Evolutionary conservation across 1,284 basidiomycete species (phyloP), one percentile per base, ranked within the genome.

Genomic region (Naganishia sp.): DNA sequence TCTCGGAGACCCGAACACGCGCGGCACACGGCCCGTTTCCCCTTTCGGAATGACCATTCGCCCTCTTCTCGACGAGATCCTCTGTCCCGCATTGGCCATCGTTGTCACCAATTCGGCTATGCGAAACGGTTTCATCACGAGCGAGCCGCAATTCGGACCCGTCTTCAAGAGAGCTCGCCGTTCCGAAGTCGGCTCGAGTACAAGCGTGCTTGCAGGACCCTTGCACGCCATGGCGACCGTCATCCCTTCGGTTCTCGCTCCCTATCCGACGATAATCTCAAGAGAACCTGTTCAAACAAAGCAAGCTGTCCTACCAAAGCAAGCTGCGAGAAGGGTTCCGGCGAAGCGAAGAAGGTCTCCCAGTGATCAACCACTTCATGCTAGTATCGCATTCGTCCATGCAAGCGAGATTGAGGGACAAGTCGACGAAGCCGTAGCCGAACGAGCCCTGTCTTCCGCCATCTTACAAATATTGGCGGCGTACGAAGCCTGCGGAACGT

Each of bases 401-500:
- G 49, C 49, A 15, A 28, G 21, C 25, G 49, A 50, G 25, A 50
- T 25, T 11, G 49, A 50, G 15, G 49, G 49, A 2, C 49, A 50
- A 28, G 49, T 50, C 6, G 23, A 50, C 49, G 49, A 50, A 28
- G 49, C 49, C 4, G 49, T 50, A 2, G 49, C 49, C 3, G 49
- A 15, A 23, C 49, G 49, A 21, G 49, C 49, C 4, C 49, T 50
- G 4, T 15, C 23, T 28, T 23, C 49, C 13, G 49, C 49, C 23
- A 25, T 50, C 21, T 50, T 50, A 21, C 49, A 50, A 28, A 23
- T 50, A 10, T 25, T 28, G 21, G 21, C 49, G 6, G 49, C 49
- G 23, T 50, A 9, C 13, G 49, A 50, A 50, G 49, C 49, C 6
- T 50, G 49, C 49, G 49, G 49, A 23, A 50, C 49, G n/a, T 50